Evolutionary conservation across 345 rosid species (phyloP), one percentile per base, ranked within the genome.

Genomic region (Rhizophora apiculata): DNA sequence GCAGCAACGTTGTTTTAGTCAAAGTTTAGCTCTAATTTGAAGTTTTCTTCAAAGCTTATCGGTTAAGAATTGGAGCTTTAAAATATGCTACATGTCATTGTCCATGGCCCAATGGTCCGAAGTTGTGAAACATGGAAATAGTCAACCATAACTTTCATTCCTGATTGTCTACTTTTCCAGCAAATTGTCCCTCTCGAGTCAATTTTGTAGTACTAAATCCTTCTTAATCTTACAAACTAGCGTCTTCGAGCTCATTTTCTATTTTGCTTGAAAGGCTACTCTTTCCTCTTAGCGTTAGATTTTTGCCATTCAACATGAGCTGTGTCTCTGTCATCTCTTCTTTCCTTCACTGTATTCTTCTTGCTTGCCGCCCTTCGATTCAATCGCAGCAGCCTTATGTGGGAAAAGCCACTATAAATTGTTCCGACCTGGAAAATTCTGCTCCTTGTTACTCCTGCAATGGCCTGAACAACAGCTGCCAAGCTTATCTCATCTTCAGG

Each of bases 321-420:
- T 71, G 67, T 56, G 27, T 64, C 54, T 64, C 68, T 66, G 26
- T 43, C 10, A 10, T 76, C 61, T 72, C 67, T 60, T 24, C 71
- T 52, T 43, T 67, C 1, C 16, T 43, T 37, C 36, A 76, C 63
- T 70, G 56, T 15, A 3, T 73, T 27, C 43, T 71, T 49, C 64
- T 75, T 67, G 21, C 9, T 6, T 76, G 75, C 65, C 65, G 27
- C 61, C 69, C 75, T 64, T 73, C 62, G 63, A 53, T 81, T 72
- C 75, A 71, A 11, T 87, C 87, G 7, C 98, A 90, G 78, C 95
- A 92, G 57, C 91, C 90, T 55, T 88, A 92, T 13, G 86, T 67
- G 15, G 95, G 84, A 3, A 29, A 0, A 60, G 71, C 82, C 8
- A 81, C 85, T 18, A 75, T 86, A 37, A 37, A 64, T 58, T 90